These are phyloP conservation scores for Annona cherimola DNA, from an alignment of 164 flowering plant species.

Conservation along the genomic window DNA sequence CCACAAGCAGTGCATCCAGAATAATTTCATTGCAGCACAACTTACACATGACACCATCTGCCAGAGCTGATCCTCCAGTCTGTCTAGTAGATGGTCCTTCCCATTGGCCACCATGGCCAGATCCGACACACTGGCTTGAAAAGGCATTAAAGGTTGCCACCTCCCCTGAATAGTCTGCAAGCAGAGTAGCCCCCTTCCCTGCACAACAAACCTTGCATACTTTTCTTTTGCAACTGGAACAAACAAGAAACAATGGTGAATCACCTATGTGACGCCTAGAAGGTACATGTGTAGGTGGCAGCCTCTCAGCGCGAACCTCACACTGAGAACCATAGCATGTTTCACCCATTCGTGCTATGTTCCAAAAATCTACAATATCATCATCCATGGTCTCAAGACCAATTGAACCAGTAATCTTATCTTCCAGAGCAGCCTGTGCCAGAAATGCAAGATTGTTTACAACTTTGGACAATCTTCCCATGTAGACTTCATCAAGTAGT, in stretches of 20 bases:
- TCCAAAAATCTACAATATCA: constrained; percentile 80
- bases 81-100: constrained; percentile 44
- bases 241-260: constrained; percentile 33
- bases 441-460: constrained; percentile 70
- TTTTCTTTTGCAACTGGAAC: constrained; percentile 67
- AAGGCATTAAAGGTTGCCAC: constrained; percentile 36
- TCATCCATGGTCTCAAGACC: constrained; percentile 58
- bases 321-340: constrained; percentile 63
- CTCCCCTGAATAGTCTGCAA: constrained; percentile 36
- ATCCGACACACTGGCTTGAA: constrained; percentile 54
- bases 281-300: constrained; percentile 18
- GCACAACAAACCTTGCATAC: constrained; percentile 85
- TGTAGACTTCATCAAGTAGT: constrained; percentile 57
- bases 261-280: constrained; percentile 27
- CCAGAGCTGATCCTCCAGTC: constrained; percentile 11
- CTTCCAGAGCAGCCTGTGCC: constrained; percentile 78
- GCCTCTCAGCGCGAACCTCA: constrained; percentile 63
- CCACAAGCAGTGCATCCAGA: constrained; percentile 79
- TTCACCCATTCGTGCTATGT: constrained; percentile 62
- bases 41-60: constrained; percentile 70
- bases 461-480: constrained; percentile 59
- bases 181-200: constrained; percentile 82
- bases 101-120: constrained; percentile 46
- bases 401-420: constrained; percentile 59
- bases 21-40: constrained; percentile 64